Conservation (phyloP, 208 protist genomes). For the Leishmania gerbilli region DNA sequence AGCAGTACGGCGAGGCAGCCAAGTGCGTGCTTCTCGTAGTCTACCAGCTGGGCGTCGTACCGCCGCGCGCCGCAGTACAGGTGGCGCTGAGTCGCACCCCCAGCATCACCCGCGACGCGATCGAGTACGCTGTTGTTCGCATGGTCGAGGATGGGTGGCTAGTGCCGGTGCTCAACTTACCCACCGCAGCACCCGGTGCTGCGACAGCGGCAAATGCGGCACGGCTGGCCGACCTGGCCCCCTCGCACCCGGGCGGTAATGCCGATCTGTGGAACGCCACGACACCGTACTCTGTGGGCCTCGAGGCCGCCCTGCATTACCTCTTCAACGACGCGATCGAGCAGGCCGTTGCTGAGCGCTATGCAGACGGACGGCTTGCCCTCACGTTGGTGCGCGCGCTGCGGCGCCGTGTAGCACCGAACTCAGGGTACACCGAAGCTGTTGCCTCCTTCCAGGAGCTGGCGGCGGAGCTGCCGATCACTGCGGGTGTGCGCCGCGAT, state of each 20-base stretch:
- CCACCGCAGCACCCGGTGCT: background rate
- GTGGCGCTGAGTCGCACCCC: slow-evolving; percentile 48
- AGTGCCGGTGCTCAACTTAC: slow-evolving; percentile 29
- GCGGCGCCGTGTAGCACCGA: slow-evolving; percentile 8
- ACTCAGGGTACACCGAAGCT: slow-evolving; percentile 12
- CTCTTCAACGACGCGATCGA: slow-evolving; percentile 36
- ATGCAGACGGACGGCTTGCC: slow-evolving; percentile 25
- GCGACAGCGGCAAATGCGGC: background rate
- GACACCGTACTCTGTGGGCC: slow-evolving; percentile 42
- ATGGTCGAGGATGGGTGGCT: slow-evolving; percentile 59
- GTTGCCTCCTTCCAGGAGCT: slow-evolving; percentile 27
- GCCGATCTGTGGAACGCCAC: slow-evolving; percentile 13
- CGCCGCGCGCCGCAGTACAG: slow-evolving; percentile 42
- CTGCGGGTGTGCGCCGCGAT: slow-evolving; percentile 16
- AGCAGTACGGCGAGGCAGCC: slow-evolving; percentile 57
- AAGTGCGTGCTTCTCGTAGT: slow-evolving; percentile 54
- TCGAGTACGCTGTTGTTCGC: slow-evolving; percentile 42
- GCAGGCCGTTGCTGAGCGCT: slow-evolving; percentile 33
- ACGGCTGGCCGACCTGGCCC: background rate
- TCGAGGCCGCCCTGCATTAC: slow-evolving; percentile 24
- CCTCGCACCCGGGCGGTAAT: background rate
- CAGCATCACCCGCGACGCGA: slow-evolving; percentile 26
- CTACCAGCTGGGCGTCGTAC: slow-evolving; percentile 61
- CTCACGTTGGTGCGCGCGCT: slow-evolving; percentile 43
- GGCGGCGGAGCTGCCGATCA: slow-evolving; percentile 17